A percentile compares a stretch with the other conserved stretches of the same genome.
These are phyloP conservation scores for Dendrocalamus latiflorus DNA, from an alignment of 202 grass and related monocot genomes.

Conservation along the genomic window DNA sequence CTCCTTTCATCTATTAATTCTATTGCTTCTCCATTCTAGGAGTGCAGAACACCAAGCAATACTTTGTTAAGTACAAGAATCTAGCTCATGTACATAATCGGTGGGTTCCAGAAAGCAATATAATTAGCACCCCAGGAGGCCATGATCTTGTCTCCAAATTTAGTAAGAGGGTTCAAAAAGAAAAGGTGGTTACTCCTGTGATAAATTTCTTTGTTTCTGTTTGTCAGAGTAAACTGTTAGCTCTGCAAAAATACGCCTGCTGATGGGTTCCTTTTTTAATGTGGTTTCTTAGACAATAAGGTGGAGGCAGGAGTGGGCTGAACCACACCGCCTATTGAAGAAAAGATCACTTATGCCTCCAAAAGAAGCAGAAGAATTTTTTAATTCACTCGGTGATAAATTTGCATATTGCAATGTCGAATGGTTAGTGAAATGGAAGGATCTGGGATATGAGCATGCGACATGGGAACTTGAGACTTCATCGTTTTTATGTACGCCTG, in stretches of 20 bases:
- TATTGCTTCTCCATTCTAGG: constrained; percentile 37
- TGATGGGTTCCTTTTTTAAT: constrained; percentile 34
- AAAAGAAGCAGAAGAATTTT: constrained; percentile 56
- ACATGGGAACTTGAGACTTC: constrained; percentile 88
- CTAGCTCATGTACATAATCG: constrained; percentile 81
- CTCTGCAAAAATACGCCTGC: constrained; percentile 30
- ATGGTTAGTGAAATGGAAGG: constrained; percentile 92
- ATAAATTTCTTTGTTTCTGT: constrained; percentile 4
- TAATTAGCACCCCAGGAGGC: constrained; percentile 47
- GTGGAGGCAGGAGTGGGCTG: constrained; percentile 91
- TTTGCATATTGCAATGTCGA: constrained; percentile 58
- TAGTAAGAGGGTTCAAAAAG: constrained; percentile 54
- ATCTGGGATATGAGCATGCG: constrained; percentile 66
- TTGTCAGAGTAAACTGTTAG: background rate
- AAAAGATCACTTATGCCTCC: constrained; percentile 59
- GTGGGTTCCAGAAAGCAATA: constrained; percentile 66
- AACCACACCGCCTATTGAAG: constrained; percentile 64
- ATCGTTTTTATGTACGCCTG: no score
- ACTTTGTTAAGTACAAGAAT: constrained; percentile 85
- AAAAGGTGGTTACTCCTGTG: constrained; percentile 46
- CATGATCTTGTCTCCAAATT: constrained; percentile 66
- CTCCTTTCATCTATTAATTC: constrained; percentile 14
- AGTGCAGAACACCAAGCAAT: constrained; percentile 47
- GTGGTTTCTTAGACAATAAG: constrained; percentile 47
- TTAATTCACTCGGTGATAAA: constrained; percentile 34